These are phyloP conservation scores for Ceratopteris richardii DNA, from an alignment of 75 land plant genomes.

Conservation along the genomic window DNA sequence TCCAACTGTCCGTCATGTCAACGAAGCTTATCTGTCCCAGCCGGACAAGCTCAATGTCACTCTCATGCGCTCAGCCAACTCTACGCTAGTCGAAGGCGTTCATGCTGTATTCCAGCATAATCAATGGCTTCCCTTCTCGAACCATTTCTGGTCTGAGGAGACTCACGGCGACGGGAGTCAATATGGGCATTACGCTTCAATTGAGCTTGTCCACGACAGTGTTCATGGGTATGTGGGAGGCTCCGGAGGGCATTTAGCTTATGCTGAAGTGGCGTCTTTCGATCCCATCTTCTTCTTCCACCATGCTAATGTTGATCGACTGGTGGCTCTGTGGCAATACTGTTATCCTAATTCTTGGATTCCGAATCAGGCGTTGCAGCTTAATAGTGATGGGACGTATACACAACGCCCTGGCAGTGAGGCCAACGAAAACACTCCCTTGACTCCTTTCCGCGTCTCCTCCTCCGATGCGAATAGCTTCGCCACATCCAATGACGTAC, in stretches of 20 bases:
- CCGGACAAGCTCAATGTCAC: constrained; percentile 1
- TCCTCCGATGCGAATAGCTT: neutral
- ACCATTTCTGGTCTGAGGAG: constrained; percentile 4
- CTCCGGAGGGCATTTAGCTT: neutral
- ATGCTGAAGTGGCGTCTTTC: constrained; percentile 4
- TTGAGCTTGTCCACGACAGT: constrained; percentile 5
- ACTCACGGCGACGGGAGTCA: neutral
- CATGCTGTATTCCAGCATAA: neutral
- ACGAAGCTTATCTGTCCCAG: neutral
- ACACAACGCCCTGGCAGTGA: neutral
- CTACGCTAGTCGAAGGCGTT: neutral
- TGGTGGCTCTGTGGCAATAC: constrained; percentile 5
- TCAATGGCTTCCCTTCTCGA: constrained; percentile 3
- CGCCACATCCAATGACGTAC: constrained; percentile 1
- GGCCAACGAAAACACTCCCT: neutral
- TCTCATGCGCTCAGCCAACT: neutral
- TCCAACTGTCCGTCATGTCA: constrained; percentile 5
- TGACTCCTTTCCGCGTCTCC: constrained; percentile 1
- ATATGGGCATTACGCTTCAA: constrained; percentile 4
- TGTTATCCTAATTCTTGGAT: constrained; percentile 2
- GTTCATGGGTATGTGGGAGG: constrained; percentile 1
- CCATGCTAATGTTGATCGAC: constrained; percentile 15
- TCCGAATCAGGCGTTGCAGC: neutral
- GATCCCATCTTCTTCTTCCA: constrained; percentile 22
- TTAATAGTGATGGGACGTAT: neutral